Evolutionary conservation across 2,329 filamentous ascomycete genomes (phyloP).

Genomic region (Myriosclerotinia curreyana): DNA sequence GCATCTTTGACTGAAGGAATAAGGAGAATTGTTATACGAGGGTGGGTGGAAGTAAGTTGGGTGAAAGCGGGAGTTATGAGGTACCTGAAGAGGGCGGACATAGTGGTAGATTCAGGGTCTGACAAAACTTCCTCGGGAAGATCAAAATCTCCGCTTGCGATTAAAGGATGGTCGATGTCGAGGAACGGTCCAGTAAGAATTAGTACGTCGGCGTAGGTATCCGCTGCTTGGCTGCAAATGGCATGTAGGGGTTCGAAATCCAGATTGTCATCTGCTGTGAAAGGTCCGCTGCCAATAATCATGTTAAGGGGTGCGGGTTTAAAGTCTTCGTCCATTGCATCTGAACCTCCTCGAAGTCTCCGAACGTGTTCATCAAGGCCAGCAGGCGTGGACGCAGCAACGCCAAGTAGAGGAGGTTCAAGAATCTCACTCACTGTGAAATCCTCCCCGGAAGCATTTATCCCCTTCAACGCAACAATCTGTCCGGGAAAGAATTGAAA

Average conservation of each 20-base stretch:
- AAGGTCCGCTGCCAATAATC: slow-evolving; percentile 79
- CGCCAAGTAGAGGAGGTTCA: slow-evolving; percentile 68
- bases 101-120: slow-evolving; percentile 74
- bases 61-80: slow-evolving; percentile 73
- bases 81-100: slow-evolving; percentile 79
- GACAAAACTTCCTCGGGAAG: slow-evolving; percentile 63
- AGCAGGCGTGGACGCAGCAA: slow-evolving; percentile 65
- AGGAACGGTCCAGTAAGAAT: slow-evolving; percentile 85
- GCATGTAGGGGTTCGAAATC: slow-evolving; percentile 84
- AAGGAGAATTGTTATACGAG: slow-evolving; percentile 76
- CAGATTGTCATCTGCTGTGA: slow-evolving; percentile 88
- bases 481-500: slow-evolving; percentile 94
- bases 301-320: slow-evolving; percentile 68
- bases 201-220: slow-evolving; percentile 72
- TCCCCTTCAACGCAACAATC: slow-evolving; percentile 82
- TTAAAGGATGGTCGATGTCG: slow-evolving; percentile 83
- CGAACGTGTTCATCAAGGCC: slow-evolving; percentile 67
- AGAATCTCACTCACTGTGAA: slow-evolving; percentile 79
- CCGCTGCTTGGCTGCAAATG: slow-evolving; percentile 73
- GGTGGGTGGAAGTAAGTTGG: slow-evolving; percentile 66
- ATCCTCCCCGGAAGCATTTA: slow-evolving; percentile 79
- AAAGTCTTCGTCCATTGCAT: slow-evolving; percentile 58
- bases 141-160: slow-evolving; percentile 77
- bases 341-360: slow-evolving; percentile 62
- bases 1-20: slow-evolving; percentile 80